A percentile compares a stretch with the other conserved stretches of the same genome.
phyloP scores from a whole-genome alignment of 257 asterid species.

The Solanum bukasovii region DNA sequence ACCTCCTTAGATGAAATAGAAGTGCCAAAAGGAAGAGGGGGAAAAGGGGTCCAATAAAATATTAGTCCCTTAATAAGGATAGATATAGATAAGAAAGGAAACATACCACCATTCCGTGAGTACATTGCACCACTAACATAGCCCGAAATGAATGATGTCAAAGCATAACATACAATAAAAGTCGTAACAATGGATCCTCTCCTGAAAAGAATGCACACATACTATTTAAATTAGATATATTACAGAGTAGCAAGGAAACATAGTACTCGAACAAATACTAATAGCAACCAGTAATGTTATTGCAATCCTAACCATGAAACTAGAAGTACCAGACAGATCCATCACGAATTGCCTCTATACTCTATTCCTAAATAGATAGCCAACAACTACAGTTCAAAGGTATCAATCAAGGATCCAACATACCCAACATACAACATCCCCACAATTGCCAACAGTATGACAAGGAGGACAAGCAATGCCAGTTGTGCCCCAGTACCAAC shows the following conservation, averaged over 20 bases:
- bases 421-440: constrained; percentile 63
- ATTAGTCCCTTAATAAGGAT: background rate
- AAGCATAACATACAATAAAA: constrained; percentile 49
- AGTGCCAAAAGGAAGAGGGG: background rate
- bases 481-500: constrained; percentile 59
- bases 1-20: background rate
- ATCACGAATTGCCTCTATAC: background rate
- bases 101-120: constrained; percentile 58
- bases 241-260: background rate
- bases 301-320: background rate
- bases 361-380: background rate
- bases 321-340: background rate
- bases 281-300: background rate
- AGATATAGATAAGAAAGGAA: background rate
- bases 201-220: constrained; percentile 20
- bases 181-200: constrained; percentile 56
- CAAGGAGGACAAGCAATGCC: constrained; percentile 48
- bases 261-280: background rate
- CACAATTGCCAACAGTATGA: constrained; percentile 42
- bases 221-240: background rate
- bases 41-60: background rate
- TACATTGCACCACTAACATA: constrained; percentile 61
- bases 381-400: background rate
- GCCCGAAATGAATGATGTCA: constrained; percentile 56
- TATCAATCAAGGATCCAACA: constrained; percentile 2